phyloP scores from a whole-genome alignment of 305 asterid species.

The Fraxinus platypoda region DNA sequence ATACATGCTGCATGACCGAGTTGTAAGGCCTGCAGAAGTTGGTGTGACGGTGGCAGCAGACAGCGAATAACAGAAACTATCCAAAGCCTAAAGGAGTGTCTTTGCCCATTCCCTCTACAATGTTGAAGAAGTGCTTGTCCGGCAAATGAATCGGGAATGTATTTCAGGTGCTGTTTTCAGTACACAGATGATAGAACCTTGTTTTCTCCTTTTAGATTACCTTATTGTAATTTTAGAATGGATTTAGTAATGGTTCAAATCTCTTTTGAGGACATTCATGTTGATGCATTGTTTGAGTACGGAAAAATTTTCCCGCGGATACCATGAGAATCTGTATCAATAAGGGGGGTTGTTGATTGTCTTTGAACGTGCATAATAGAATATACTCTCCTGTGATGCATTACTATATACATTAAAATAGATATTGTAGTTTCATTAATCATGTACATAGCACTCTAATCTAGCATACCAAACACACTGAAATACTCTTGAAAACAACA shows the following conservation, averaged over 20 bases:
- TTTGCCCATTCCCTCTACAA: neutral
- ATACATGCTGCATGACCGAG: slow-evolving; percentile 71
- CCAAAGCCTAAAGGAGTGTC: neutral
- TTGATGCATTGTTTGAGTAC: neutral
- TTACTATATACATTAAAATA: neutral
- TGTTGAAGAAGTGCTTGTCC: neutral
- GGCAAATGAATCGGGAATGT: neutral
- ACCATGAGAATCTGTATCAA: neutral
- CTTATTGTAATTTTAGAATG: neutral
- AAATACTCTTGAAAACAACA: neutral
- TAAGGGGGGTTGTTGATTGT: neutral
- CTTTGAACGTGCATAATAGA: neutral
- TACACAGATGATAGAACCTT: neutral
- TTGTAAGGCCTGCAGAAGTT: slow-evolving; percentile 87
- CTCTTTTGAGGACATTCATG: neutral
- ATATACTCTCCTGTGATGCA: neutral
- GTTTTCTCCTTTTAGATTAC: neutral
- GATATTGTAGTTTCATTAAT: neutral
- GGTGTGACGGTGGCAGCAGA: slow-evolving; percentile 56
- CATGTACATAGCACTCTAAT: neutral
- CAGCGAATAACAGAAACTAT: slow-evolving; percentile 29
- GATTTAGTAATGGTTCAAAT: neutral
- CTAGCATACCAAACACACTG: neutral
- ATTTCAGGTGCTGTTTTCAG: neutral
- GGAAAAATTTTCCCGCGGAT: neutral